phyloP scores from a whole-genome alignment of 1,139 yeast species.

The Pichia sp. region DNA sequence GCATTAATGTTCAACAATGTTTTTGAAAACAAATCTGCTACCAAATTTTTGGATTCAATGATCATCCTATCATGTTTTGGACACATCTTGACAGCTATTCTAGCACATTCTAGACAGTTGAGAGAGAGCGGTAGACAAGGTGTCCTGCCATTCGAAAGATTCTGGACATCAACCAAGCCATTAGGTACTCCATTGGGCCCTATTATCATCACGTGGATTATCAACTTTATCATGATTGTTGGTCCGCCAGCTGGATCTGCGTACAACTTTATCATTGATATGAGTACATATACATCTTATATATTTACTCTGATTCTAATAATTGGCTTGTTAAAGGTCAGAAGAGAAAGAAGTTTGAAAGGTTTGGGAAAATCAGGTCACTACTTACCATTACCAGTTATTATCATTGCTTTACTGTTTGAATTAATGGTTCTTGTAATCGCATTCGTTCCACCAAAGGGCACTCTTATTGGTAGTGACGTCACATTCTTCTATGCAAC shows the following conservation, averaged over 20 bases:
- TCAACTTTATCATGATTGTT: constrained; percentile 32
- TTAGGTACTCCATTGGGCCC: constrained; percentile 37
- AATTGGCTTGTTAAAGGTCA: constrained; percentile 30
- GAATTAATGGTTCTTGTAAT: constrained; percentile 31
- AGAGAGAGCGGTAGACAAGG: constrained; percentile 43
- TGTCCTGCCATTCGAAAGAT: constrained; percentile 33
- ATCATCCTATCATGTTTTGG: constrained; percentile 38
- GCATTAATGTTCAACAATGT: constrained; percentile 29
- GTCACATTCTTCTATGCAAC: constrained; percentile 28
- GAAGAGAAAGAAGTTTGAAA: constrained; percentile 29
- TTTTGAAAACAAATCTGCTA: constrained; percentile 28
- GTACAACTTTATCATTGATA: constrained; percentile 32
- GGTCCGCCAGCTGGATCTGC: constrained; percentile 46
- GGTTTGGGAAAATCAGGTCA: constrained; percentile 28
- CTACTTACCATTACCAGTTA: constrained; percentile 27
- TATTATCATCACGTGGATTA: constrained; percentile 30
- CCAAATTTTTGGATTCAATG: constrained; percentile 29
- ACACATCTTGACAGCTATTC: constrained; percentile 32
- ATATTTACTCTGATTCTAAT: constrained; percentile 31
- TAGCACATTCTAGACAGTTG: constrained; percentile 34
- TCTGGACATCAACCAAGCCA: constrained; percentile 37
- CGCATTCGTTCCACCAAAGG: constrained; percentile 35
- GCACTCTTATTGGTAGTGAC: constrained; percentile 30
- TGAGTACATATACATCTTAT: constrained; percentile 29
- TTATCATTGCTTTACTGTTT: constrained; percentile 27